Percentiles rank a stretch among this genome's conserved stretches.
Evolutionary conservation across 129 eudicot species (phyloP).

Genomic region (Flaveria linearis): DNA sequence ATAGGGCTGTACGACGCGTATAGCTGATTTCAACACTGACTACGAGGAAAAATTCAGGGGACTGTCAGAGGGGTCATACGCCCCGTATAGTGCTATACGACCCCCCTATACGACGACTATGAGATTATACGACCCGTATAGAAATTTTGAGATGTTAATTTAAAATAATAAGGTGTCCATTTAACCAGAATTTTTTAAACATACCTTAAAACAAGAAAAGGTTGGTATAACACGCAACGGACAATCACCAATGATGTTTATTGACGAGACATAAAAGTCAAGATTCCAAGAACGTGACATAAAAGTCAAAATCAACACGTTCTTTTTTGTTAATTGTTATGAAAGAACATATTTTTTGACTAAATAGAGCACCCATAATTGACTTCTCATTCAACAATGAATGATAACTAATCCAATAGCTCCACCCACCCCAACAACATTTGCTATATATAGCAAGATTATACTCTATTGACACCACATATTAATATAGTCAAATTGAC

Average conservation of each 20-base stretch:
- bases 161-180: too few species aligned
- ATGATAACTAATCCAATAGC: conserved; percentile 17
- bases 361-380: conserved; percentile 31
- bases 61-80: too few species aligned
- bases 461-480: conserved; percentile 10
- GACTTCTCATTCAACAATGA: conserved; percentile 27
- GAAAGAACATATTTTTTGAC: conserved; percentile 37
- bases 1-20: too few species aligned
- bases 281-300: conserved; percentile 20
- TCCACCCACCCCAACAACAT: conserved; percentile 18
- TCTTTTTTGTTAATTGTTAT: background rate
- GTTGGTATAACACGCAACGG: background rate
- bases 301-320: conserved; percentile 29
- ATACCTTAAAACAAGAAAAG: too few species aligned
- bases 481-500: background rate
- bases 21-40: too few species aligned
- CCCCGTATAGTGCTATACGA: too few species aligned
- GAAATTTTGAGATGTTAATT: too few species aligned
- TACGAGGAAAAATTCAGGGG: too few species aligned
- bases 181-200: too few species aligned
- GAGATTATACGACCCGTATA: too few species aligned
- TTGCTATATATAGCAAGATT: conserved; percentile 22
- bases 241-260: conserved; percentile 13
- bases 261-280: conserved; percentile 34
- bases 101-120: too few species aligned